phyloP scores from a whole-genome alignment of 2,329 filamentous ascomycete genomes.

The Penicillium sp. region DNA sequence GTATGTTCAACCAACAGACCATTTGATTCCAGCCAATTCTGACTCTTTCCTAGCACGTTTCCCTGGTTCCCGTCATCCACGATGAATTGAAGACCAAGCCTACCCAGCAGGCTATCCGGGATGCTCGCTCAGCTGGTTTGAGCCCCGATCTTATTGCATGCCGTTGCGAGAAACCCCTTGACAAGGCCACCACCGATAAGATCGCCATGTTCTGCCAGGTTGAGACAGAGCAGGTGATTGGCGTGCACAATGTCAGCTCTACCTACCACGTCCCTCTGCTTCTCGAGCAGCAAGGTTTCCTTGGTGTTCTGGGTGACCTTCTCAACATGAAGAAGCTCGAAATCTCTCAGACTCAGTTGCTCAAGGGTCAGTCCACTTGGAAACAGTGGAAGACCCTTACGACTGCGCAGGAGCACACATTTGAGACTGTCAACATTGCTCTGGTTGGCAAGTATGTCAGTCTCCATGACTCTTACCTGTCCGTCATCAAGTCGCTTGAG shows the following conservation, averaged over 20 bases:
- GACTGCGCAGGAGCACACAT: constrained; percentile 62
- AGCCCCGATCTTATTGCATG: constrained; percentile 83
- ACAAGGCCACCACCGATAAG: constrained; percentile 73
- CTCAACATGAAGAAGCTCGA: constrained; percentile 55
- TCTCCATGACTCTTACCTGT: constrained; percentile 82
- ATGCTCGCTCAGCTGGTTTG: constrained; percentile 76
- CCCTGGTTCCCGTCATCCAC: constrained; percentile 68
- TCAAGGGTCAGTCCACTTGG: constrained; percentile 71
- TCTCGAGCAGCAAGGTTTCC: constrained; percentile 77
- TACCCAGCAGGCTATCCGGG: constrained; percentile 83
- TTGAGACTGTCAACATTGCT: constrained; percentile 73
- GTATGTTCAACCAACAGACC: background rate
- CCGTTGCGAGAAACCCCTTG: constrained; percentile 76
- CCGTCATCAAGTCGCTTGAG: constrained; percentile 68
- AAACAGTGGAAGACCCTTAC: constrained; percentile 73
- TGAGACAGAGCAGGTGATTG: constrained; percentile 78
- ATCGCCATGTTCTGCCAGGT: constrained; percentile 88
- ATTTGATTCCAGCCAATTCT: background rate
- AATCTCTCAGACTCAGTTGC: constrained; percentile 53
- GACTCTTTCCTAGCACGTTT: constrained; percentile 55
- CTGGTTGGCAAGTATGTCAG: constrained; percentile 92
- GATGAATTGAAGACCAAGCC: constrained; percentile 94
- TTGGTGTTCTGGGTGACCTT: constrained; percentile 62
- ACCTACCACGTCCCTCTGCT: constrained; percentile 93
- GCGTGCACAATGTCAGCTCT: constrained; percentile 80